Base-by-base conservation (phyloP, 2,329 filamentous ascomycete genomes). In the Trichoderma sp. region DNA sequence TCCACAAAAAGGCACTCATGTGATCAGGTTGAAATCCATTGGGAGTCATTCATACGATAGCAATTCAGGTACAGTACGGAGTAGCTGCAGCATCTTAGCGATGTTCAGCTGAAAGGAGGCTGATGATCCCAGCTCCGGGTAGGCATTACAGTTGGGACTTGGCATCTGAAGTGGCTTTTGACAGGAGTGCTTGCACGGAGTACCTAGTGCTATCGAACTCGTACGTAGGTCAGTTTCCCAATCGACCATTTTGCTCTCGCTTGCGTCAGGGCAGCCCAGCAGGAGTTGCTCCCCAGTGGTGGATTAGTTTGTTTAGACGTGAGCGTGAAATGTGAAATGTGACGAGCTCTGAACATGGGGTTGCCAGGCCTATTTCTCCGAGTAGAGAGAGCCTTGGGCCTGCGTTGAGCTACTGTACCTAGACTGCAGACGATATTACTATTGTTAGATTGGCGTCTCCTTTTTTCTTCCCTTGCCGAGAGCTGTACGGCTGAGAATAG, bases 1-100 rank as follows among this genome's bases (percentile, higher is more conserved):
- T 71, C 67, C 53, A 71, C 67, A 71, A 71, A 67, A 31, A 18
- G 29, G 5, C 56, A 45, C 33, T 27, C 67, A 71, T 59, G 67
- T 71, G 67, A 71, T 18, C 56, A 45, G 33, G 24, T 21, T 59
- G n/a, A 41, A 45, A 18, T 21, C 67, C 53, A 24, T 24, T 18
- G 60, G 60, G 31, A 12, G 14, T 63, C 60, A 35, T 35, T 63
- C 60, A 35, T 35, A 35, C 60, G 60, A 63, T 24, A 14, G 50
- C 21, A 24, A 56, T 24, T 6, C 21, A 56, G 50, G n/a, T 11
- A 53, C n/a, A 6, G 14, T 0, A 60, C 24, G 53, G 9, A 59
- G 56, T 31, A 50, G 38, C 24, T 35, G n/a, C 31, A 18, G 14
- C 21, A 14, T 5, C 6, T 65, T 27, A 29, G 16, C 11, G n/a